Evolutionary conservation across 164 flowering plant genomes (phyloP), one percentile per base, ranked within the genome.

Genomic region (Vitis cinerea): DNA sequence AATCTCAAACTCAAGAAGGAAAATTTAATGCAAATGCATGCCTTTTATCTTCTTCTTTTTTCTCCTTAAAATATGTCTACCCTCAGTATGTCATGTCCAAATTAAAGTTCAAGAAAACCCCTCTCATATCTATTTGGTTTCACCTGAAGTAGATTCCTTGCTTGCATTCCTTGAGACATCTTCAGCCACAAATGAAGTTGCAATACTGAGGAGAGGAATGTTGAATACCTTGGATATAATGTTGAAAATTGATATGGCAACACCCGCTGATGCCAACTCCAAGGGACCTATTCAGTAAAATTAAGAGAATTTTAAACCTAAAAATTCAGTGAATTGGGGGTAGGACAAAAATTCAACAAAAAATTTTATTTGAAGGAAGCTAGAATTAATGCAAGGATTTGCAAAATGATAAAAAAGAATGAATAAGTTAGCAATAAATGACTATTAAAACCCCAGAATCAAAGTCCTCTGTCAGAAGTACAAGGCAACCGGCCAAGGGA

Each of bases 121-220:
- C 65, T 53, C 10, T 67, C 16, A 37, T 8, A 59, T n/a, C 27
- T 30, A 7, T 56, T 64, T 48, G 59, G 59, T 37, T 59, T 58
- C 69, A 91, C 96, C 97, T 85, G 92, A 71, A 44, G 71, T n/a
- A 58, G 79, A 80, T 37, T 72, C 74, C 63, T 65, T 50, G 65
- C 10, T 60, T 56, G 83, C 76, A 67, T 61, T 77, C 77, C 79
- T 89, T 53, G 97, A 70, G 64, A 96, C 81, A 73, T 96, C 98
- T 76, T 93, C 93, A 67, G 99, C 98, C 66, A 92, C 97, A 74
- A 93, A 90, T 30, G 99, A 96, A 69, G 99, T 96, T 71, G 99
- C 96, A 66, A 93, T 81, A 72, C 99, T 92, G 13, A 93, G 94
- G 31, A 96, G 97, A 57, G 99, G 98, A 70, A 96, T 87, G 73